A percentile compares a stretch with the other conserved stretches of the same genome.
Conservation (phyloP, 192 early-diverging fungal species). For the Linnemannia hyalina region DNA sequence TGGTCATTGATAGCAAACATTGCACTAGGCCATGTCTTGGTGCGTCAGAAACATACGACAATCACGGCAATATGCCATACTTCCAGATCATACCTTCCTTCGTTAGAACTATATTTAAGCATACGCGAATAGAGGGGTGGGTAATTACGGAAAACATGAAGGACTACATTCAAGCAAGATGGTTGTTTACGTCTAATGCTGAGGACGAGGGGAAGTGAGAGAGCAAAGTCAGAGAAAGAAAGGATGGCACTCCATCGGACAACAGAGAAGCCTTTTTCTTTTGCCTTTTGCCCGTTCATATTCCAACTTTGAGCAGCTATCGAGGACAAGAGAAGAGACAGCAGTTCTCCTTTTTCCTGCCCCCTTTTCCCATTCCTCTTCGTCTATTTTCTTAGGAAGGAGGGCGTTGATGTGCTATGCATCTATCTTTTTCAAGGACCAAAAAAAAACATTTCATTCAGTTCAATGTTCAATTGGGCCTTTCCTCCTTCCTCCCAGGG, state of each 20-base stretch:
- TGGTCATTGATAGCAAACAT: too few species aligned
- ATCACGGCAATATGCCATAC: too few species aligned
- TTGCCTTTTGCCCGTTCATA: neutral
- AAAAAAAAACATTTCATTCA: neutral
- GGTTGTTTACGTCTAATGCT: neutral
- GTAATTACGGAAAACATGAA: neutral
- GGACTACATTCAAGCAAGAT: neutral
- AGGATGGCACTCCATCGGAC: neutral
- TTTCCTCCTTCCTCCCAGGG: neutral
- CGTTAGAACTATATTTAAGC: neutral
- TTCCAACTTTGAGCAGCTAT: neutral
- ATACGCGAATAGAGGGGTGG: neutral
- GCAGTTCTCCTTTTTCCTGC: neutral
- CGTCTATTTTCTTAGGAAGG: neutral
- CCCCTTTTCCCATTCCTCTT: neutral
- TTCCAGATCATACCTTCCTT: too few species aligned
- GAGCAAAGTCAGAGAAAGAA: neutral
- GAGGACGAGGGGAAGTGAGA: neutral
- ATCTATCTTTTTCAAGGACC: neutral
- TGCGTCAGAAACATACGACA: too few species aligned
- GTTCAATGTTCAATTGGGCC: neutral
- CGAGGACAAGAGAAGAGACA: too few species aligned
- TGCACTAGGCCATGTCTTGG: too few species aligned
- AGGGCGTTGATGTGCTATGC: neutral
- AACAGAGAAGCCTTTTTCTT: neutral